phyloP scores from a whole-genome alignment of 345 rosid species.

The Citrus australasica region DNA sequence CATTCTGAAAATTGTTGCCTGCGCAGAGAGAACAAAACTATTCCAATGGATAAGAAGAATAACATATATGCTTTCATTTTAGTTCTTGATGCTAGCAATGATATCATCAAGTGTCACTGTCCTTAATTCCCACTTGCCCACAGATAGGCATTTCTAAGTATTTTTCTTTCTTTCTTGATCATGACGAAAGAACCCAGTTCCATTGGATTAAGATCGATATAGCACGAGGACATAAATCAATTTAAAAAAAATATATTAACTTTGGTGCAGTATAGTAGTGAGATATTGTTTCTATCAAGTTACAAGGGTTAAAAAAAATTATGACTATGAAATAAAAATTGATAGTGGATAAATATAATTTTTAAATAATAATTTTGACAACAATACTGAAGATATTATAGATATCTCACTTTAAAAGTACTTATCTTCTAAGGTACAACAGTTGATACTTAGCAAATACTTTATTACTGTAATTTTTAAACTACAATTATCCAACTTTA shows the following conservation, averaged over 20 bases:
- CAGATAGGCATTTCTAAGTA: neutral
- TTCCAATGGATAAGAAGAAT: slow-evolving; percentile 1
- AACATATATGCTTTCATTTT: neutral
- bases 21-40: neutral
- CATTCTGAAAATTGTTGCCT: neutral
- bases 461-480: no score
- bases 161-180: neutral
- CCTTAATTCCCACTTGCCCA: neutral
- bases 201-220: neutral
- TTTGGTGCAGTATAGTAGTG: fast-evolving
- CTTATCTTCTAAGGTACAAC: fast-evolving
- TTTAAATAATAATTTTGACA: no score
- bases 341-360: no score
- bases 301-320: no score
- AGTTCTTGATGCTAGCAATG: neutral
- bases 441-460: fast-evolving
- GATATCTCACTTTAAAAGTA: no score
- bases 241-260: neutral
- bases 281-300: no score
- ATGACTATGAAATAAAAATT: no score
- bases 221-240: neutral
- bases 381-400: no score
- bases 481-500: fast-evolving
- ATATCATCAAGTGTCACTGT: neutral
- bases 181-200: neutral